These are phyloP conservation scores for Trametes gibbosa DNA, from an alignment of 768 basidiomycete species.

Conservation along the genomic window DNA sequence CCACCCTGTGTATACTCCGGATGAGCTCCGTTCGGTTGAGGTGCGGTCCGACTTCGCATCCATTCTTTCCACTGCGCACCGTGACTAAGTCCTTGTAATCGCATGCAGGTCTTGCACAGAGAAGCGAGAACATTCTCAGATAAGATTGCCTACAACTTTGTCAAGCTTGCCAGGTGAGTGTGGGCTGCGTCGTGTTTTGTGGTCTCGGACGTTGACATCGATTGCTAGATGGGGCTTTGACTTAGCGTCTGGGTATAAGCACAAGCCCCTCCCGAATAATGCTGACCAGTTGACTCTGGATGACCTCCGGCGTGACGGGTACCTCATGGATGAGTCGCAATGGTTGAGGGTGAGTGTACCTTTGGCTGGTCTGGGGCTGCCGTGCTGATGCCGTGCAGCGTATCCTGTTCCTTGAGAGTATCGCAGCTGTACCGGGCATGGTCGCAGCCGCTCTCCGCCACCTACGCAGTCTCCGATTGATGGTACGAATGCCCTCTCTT, in stretches of 20 bases:
- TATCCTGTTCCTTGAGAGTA: constrained; percentile 75
- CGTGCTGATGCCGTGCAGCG: constrained; percentile 30
- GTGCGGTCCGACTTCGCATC: constrained; percentile 34
- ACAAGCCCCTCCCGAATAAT: constrained; percentile 58
- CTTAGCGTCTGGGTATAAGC: constrained; percentile 81
- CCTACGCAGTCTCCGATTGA: constrained; percentile 80
- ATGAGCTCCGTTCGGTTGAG: constrained; percentile 71
- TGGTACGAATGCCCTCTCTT: constrained; percentile 50
- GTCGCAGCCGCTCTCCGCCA: constrained; percentile 89
- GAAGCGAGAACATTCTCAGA: constrained; percentile 67
- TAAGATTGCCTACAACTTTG: constrained; percentile 65
- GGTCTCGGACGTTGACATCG: not conserved
- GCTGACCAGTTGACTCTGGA: constrained; percentile 59
- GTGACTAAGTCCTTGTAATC: not conserved
- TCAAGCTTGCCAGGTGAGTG: constrained; percentile 48
- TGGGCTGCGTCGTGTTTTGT: constrained; percentile 10
- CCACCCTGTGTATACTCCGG: constrained; percentile 84
- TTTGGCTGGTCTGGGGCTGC: too few species aligned
- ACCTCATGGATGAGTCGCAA: constrained; percentile 66
- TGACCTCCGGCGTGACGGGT: constrained; percentile 72
- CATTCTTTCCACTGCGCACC: not conserved
- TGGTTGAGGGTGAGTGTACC: constrained; percentile 67
- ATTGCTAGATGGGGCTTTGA: constrained; percentile 69
- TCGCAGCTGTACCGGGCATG: constrained; percentile 97
- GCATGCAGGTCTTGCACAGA: constrained; percentile 62